phyloP scores from a whole-genome alignment of 2,329 filamentous ascomycete species.

The Didymella arachidicola region DNA sequence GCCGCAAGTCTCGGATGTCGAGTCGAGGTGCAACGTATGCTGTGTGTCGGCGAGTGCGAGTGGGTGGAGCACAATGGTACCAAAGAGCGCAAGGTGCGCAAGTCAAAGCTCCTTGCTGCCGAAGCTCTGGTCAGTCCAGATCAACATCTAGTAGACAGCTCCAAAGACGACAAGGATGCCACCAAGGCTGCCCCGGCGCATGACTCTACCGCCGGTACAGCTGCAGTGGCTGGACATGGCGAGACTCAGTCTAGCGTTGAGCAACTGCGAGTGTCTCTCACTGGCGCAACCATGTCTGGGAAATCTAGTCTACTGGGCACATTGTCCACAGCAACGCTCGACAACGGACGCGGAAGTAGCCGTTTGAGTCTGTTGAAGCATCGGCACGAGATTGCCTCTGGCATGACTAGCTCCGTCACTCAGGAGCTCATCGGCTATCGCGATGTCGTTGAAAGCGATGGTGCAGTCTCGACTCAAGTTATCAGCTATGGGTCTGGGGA shows the following conservation, averaged over 20 bases:
- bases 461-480: conserved; percentile 53
- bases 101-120: conserved; percentile 77
- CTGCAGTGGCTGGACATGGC: neutral
- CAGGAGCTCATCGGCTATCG: conserved; percentile 90
- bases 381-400: conserved; percentile 89
- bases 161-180: conserved; percentile 22
- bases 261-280: conserved; percentile 85
- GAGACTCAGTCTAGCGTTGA: conserved; percentile 47
- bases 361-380: conserved; percentile 89
- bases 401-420: conserved; percentile 91
- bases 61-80: conserved; percentile 64
- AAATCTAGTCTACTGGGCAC: conserved; percentile 93
- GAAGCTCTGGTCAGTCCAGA: conserved; percentile 85
- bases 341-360: conserved; percentile 92
- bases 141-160: conserved; percentile 37
- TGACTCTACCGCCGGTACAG: neutral
- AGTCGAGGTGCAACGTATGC: conserved; percentile 80
- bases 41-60: conserved; percentile 85
- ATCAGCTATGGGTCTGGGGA: conserved; percentile 88
- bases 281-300: conserved; percentile 87
- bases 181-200: neutral
- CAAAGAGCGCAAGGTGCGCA: conserved; percentile 26
- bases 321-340: conserved; percentile 83
- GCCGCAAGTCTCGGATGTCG: conserved; percentile 88
- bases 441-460: conserved; percentile 35